phyloP scores from a whole-genome alignment of 345 rosid genomes.

The Physaria fendleri region DNA sequence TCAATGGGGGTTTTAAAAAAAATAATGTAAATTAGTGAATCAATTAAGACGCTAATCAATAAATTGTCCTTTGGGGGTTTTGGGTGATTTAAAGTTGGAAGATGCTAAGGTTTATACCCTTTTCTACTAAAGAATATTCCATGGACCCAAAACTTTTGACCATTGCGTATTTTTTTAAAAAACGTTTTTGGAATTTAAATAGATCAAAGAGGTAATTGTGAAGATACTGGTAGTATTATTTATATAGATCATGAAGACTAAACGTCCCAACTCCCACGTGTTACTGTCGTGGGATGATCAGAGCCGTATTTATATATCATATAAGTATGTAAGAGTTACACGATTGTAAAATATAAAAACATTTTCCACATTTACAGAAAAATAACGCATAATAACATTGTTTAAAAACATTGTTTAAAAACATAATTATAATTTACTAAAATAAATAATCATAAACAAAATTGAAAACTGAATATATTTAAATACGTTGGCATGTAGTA shows the following conservation, averaged over 20 bases:
- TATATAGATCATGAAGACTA: slow-evolving; percentile 3
- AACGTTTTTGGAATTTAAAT: not conserved
- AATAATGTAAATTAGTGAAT: not conserved
- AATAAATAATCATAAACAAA: no score
- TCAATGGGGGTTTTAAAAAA: not conserved
- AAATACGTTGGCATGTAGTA: no score
- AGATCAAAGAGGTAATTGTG: not conserved
- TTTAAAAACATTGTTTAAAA: no score
- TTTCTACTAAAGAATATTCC: slow-evolving; percentile 12
- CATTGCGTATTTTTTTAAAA: not conserved
- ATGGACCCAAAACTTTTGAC: not conserved
- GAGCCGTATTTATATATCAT: no score
- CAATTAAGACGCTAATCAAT: slow-evolving; percentile 11
- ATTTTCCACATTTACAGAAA: no score
- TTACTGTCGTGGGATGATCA: not conserved
- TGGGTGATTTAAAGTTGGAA: slow-evolving; percentile 3
- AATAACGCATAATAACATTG: no score
- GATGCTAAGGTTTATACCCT: slow-evolving; percentile 29
- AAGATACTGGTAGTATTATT: not conserved
- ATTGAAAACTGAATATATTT: no score
- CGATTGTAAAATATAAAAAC: no score
- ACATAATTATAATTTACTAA: no score
- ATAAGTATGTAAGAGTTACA: no score
- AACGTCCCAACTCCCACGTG: slow-evolving; percentile 2
- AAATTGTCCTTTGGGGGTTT: not conserved